These are phyloP conservation scores for Chaetomium olivaceum DNA, from an alignment of 2,329 filamentous ascomycete species.

Conservation along the genomic window DNA sequence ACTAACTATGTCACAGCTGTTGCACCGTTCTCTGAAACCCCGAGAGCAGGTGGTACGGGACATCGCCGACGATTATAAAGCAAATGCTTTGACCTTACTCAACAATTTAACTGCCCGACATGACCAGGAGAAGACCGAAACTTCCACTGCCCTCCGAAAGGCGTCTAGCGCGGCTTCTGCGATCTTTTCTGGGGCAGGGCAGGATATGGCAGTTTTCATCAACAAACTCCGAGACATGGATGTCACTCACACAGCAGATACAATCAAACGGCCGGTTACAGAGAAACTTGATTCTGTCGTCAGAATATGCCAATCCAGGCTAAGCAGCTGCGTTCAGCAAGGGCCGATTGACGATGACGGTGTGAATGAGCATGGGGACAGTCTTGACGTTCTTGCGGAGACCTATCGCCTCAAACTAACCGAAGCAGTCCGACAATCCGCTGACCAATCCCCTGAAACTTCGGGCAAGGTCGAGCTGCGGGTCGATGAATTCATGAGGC, in stretches of 20 bases:
- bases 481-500: slow-evolving; percentile 15
- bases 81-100: slow-evolving; percentile 23
- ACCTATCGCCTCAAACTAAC: slow-evolving; percentile 7
- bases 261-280: slow-evolving; percentile 9
- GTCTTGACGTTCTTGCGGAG: slow-evolving; percentile 1
- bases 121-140: slow-evolving; percentile 13
- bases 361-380: background rate
- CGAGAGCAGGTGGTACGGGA: slow-evolving; percentile 25
- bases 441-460: background rate
- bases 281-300: slow-evolving; percentile 19
- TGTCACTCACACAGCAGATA: background rate
- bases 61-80: slow-evolving; percentile 25
- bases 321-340: background rate
- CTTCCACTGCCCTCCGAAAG: background rate
- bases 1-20: slow-evolving; percentile 18
- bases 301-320: slow-evolving; percentile 11
- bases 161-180: slow-evolving; percentile 14
- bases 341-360: background rate
- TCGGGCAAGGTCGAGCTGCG: background rate
- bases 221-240: slow-evolving; percentile 15
- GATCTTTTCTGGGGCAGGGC: slow-evolving; percentile 14
- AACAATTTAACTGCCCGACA: slow-evolving; percentile 22
- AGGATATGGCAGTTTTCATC: slow-evolving; percentile 14
- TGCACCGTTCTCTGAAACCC: slow-evolving; percentile 29
- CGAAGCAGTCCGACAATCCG: background rate